Conservation (phyloP, 2,329 filamentous ascomycete genomes). For the Nothophaeocryptopus gaeumannii region DNA sequence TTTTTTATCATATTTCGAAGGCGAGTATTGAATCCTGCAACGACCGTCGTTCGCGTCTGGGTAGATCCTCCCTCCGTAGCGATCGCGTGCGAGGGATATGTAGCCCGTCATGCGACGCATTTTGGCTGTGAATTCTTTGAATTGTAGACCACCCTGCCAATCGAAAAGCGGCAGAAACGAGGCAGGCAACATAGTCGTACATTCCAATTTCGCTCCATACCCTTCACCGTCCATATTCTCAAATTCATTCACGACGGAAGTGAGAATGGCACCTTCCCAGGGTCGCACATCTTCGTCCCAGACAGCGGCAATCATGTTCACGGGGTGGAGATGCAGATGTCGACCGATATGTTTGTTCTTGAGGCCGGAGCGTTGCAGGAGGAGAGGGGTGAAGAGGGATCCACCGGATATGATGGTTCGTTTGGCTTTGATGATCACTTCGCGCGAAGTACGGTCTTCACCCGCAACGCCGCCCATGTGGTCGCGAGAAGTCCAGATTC, state of each 20-base stretch:
- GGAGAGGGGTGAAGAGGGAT: slow-evolving; percentile 70
- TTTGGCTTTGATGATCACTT: slow-evolving; percentile 72
- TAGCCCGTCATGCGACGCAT: slow-evolving; percentile 68
- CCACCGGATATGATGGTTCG: slow-evolving; percentile 77
- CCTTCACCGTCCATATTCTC: slow-evolving; percentile 77
- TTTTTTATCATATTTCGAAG: slow-evolving; percentile 68
- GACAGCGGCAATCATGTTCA: slow-evolving; percentile 54
- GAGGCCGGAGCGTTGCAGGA: slow-evolving; percentile 75
- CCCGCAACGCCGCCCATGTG: slow-evolving; percentile 57
- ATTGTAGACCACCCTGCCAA: slow-evolving; percentile 67
- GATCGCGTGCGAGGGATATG: slow-evolving; percentile 73
- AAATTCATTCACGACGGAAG: slow-evolving; percentile 70
- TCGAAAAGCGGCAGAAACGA: slow-evolving; percentile 60
- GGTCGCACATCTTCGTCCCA: slow-evolving; percentile 66
- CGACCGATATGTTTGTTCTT: slow-evolving; percentile 77
- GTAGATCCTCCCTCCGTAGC: slow-evolving; percentile 71
- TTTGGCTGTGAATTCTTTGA: slow-evolving; percentile 67
- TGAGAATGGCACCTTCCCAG: slow-evolving; percentile 73
- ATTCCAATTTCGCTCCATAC: slow-evolving; percentile 80
- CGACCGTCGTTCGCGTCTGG: slow-evolving; percentile 64
- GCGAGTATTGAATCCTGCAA: slow-evolving; percentile 66
- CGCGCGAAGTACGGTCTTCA: slow-evolving; percentile 51
- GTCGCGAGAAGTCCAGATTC: slow-evolving; percentile 72
- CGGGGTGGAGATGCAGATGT: slow-evolving; percentile 80
- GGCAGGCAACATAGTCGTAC: slow-evolving; percentile 70